Evolutionary conservation across 768 basidiomycete genomes (phyloP).

Genomic region (Panus rudis): DNA sequence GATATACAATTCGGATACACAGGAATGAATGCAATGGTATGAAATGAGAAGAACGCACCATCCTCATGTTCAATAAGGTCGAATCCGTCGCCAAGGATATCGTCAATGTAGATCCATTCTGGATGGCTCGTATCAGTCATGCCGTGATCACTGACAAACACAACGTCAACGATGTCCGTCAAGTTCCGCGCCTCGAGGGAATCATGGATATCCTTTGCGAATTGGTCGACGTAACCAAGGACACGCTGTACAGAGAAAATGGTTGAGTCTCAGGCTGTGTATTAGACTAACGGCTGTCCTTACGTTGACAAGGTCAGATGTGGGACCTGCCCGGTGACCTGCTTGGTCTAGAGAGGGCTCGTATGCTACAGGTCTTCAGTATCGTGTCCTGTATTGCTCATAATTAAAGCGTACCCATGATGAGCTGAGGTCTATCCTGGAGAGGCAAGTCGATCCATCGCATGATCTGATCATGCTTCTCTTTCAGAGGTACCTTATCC

Average conservation of each 20-base stretch:
- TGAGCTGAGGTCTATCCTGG: constrained; percentile 66
- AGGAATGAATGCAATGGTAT: not conserved
- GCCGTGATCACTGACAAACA: constrained; percentile 90
- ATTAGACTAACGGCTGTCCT: constrained; percentile 24
- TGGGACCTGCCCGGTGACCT: constrained; percentile 66
- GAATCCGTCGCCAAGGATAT: constrained; percentile 63
- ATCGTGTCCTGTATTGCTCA: not conserved
- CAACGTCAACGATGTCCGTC: constrained; percentile 75
- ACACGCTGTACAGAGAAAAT: constrained; percentile 39
- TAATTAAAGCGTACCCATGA: constrained; percentile 47
- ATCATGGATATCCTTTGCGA: constrained; percentile 62
- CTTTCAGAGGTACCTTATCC: constrained; percentile 57
- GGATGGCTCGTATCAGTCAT: constrained; percentile 86
- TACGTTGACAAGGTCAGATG: constrained; percentile 65
- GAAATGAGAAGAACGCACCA: constrained; percentile 26
- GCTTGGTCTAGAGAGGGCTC: constrained; percentile 86
- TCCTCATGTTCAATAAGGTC: constrained; percentile 65
- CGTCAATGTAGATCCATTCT: constrained; percentile 72
- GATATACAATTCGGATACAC: not conserved
- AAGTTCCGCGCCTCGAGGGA: constrained; percentile 66
- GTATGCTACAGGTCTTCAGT: constrained; percentile 43
- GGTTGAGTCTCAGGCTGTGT: too few relatives aligned
- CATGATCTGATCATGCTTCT: constrained; percentile 73
- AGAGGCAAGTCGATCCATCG: constrained; percentile 78
- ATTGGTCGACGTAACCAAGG: constrained; percentile 60